A percentile compares a stretch with the other conserved stretches of the same genome.
These are phyloP conservation scores for Zopfochytrium polystomum DNA, from an alignment of 371 early-diverging fungal species.

Conservation along the genomic window DNA sequence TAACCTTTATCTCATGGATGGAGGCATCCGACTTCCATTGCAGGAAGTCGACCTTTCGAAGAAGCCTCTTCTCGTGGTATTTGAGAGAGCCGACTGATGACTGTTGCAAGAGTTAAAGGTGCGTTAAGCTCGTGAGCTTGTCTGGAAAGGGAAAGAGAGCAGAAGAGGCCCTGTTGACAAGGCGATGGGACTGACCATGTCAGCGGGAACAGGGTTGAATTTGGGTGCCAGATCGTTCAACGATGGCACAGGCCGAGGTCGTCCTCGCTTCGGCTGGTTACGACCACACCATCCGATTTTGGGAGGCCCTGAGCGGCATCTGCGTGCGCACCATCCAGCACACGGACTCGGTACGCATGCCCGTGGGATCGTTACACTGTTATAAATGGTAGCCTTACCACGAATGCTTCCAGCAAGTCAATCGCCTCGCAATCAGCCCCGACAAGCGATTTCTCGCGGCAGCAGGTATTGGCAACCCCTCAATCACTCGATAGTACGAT, in stretches of 20 bases:
- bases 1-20: slow-evolving; percentile 85
- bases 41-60: slow-evolving; percentile 97
- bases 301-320: slow-evolving; percentile 94
- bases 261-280: slow-evolving; percentile 92
- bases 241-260: slow-evolving; percentile 48
- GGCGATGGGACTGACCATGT: not conserved
- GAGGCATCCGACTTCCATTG: slow-evolving; percentile 95
- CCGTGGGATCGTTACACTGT: not conserved
- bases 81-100: too few relatives aligned
- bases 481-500: not conserved
- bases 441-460: slow-evolving; percentile 91
- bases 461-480: slow-evolving; percentile 64
- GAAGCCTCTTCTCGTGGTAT: slow-evolving; percentile 96
- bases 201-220: not conserved
- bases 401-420: slow-evolving; percentile 96
- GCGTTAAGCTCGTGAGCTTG: not conserved
- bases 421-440: slow-evolving; percentile 86
- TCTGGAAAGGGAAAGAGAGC: not conserved
- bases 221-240: not conserved
- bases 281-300: slow-evolving; percentile 95
- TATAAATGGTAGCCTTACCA: too few relatives aligned
- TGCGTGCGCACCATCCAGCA: slow-evolving; percentile 92
- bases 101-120: not conserved
- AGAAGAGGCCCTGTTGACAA: not conserved
- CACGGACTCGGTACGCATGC: slow-evolving; percentile 67